A percentile compares a stretch with the other conserved stretches of the same genome.
phyloP scores from a whole-genome alignment of 2,329 filamentous ascomycete genomes.

The Venturia effusa region DNA sequence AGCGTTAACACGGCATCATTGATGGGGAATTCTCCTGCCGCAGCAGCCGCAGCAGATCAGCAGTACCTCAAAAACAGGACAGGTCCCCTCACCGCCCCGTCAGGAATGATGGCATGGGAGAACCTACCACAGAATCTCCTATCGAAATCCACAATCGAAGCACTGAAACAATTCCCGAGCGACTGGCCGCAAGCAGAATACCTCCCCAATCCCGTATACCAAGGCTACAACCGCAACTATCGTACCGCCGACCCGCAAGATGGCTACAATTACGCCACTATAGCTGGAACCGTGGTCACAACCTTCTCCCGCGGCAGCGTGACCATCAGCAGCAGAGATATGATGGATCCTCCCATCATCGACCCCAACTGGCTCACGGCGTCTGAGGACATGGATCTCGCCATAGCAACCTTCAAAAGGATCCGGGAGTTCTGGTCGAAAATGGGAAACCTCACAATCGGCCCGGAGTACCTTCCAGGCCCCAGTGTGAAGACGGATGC shows the following conservation, averaged over 20 bases:
- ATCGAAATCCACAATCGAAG: slow-evolving; percentile 11
- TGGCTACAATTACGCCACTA: slow-evolving; percentile 23
- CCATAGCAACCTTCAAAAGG: slow-evolving; percentile 23
- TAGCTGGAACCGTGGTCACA: slow-evolving; percentile 21
- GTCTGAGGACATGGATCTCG: slow-evolving; percentile 21
- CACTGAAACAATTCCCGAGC: slow-evolving; percentile 18
- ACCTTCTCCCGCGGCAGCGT: slow-evolving; percentile 26
- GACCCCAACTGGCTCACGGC: slow-evolving; percentile 27
- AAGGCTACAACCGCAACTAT: slow-evolving; percentile 16
- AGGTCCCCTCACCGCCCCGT: slow-evolving; percentile 1
- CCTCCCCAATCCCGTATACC: slow-evolving; percentile 16
- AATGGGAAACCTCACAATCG: slow-evolving; percentile 17
- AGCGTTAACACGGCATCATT: not conserved
- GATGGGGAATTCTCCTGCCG: not conserved
- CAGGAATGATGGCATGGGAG: slow-evolving; percentile 16
- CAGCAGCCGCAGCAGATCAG: slow-evolving; percentile 3
- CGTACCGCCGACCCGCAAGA: slow-evolving; percentile 18
- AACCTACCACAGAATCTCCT: slow-evolving; percentile 17
- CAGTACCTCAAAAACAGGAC: not conserved
- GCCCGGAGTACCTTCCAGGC: slow-evolving; percentile 21
- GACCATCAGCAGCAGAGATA: slow-evolving; percentile 20
- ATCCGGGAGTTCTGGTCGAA: slow-evolving; percentile 19
- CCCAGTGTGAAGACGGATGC: slow-evolving; percentile 17
- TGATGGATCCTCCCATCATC: slow-evolving; percentile 20
- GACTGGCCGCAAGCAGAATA: slow-evolving; percentile 28